Evolutionary conservation across 2,329 filamentous ascomycete species (phyloP).

Genomic region (Aspergillus flavus): DNA sequence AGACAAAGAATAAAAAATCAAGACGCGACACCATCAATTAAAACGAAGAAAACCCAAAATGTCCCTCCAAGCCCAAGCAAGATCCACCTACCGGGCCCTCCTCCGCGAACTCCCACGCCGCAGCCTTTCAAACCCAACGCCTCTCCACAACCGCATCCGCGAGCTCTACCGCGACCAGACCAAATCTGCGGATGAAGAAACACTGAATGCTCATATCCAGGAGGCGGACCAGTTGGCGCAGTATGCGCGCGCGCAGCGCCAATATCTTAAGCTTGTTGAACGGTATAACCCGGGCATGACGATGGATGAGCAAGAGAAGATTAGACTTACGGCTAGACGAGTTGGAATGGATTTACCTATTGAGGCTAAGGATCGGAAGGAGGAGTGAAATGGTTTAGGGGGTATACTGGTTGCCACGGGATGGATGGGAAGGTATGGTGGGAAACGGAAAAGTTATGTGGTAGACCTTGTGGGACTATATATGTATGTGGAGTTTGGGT

Average conservation of each 20-base stretch:
- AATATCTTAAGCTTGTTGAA: constrained; percentile 79
- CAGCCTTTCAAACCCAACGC: constrained; percentile 63
- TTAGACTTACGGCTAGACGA: constrained; percentile 78
- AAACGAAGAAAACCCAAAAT: constrained; percentile 24
- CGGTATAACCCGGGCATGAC: constrained; percentile 92
- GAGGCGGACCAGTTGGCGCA: constrained; percentile 76
- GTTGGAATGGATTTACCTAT: constrained; percentile 88
- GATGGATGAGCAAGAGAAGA: constrained; percentile 81
- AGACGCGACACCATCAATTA: not conserved
- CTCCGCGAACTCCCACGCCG: constrained; percentile 85
- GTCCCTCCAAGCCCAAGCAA: constrained; percentile 46
- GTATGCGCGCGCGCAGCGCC: constrained; percentile 83
- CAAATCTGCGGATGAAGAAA: constrained; percentile 17
- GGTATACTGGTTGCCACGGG: not conserved
- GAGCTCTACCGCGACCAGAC: constrained; percentile 55
- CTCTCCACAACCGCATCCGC: constrained; percentile 71
- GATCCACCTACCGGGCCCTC: constrained; percentile 82
- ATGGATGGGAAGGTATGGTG: not conserved
- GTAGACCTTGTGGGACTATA: not conserved
- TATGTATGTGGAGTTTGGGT: not conserved
- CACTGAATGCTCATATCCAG: constrained; percentile 35
- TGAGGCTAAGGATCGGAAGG: constrained; percentile 49
- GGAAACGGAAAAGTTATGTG: not conserved
- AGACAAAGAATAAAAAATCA: constrained; percentile 4
- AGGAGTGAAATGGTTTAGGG: constrained; percentile 8